Conservation (phyloP, 352 stramenopile species). For the Stramenopiles sp. region DNA sequence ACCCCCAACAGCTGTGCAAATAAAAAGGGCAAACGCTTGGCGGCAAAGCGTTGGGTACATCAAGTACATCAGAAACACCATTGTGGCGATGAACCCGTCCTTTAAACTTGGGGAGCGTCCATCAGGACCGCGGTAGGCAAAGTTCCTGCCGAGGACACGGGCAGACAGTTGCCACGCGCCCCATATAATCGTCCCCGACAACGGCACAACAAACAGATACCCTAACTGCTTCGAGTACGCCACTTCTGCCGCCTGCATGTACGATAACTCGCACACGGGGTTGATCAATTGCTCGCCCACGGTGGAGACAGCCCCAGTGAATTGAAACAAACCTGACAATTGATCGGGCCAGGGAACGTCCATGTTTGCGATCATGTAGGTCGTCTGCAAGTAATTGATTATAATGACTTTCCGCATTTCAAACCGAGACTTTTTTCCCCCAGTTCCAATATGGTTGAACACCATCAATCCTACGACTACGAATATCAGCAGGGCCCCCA, state of each 20-base stretch:
- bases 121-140: no score
- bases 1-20: neutral
- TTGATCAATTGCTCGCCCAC: neutral
- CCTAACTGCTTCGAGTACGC: neutral
- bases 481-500: neutral
- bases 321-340: neutral
- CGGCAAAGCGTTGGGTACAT: neutral
- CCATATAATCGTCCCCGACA: neutral
- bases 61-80: neutral
- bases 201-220: neutral
- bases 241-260: neutral
- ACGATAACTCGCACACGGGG: neutral
- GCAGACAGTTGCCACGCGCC: neutral
- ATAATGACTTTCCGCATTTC: neutral
- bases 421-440: neutral
- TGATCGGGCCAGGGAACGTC: neutral
- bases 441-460: neutral
- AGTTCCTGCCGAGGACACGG: neutral
- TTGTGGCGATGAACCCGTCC: neutral
- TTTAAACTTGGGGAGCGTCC: neutral
- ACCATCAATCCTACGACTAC: neutral
- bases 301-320: neutral
- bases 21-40: neutral
- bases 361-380: neutral
- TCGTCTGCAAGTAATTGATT: neutral